Base-by-base conservation (phyloP, 257 asterid species). In the Nyctanthes arbortristis region DNA sequence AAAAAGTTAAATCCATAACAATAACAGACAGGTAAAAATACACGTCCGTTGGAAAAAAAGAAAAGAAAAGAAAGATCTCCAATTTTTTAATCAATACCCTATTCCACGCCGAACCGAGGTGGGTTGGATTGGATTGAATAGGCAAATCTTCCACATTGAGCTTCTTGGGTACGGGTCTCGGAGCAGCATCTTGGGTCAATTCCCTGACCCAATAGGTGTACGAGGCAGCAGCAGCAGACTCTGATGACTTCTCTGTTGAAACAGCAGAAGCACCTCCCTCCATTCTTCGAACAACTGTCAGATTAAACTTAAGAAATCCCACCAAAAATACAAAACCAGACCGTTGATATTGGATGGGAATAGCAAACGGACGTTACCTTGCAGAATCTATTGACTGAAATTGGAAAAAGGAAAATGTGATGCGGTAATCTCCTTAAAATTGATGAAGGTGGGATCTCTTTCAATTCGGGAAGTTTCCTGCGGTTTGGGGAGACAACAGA, bases 81-180 rank as follows among this genome's bases (percentile, higher is more conserved):
- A 7, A 52, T 20, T 7, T 52, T 52, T 22, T 24, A 3, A 3
- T n/a, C 25, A 31, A 66, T 80, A 80, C 84, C 84, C 65, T 25
- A 65, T 76, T 80, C 81, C 77, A 76, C 20, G 67, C 81, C 32
- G 79, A 80, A 40, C 84, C 84, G 47, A 76, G 81, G 22, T 69
- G 77, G 56, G 60, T 60, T 10, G 80, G 61, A 14, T 20, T 52
- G 10, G 63, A 61, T 43, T 71, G 76, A 31, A 63, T 68, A 45
- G 75, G 54, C 29, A 71, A 55, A 49, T 79, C 73, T 4, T 75
- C 70, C 18, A 79, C 32, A 47, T 66, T 59, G 52, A 79, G 84
- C 76, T 75, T 79, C 30, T 60, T 36, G 7, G 84, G 81, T 4
- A 69, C 74, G 29, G 81, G 81, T 25, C 58, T 45, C 18, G 84